Evolutionary conservation across 257 asterid genomes (phyloP), one percentile per base, ranked within the genome.

Genomic region (Knoxia roxburghii): DNA sequence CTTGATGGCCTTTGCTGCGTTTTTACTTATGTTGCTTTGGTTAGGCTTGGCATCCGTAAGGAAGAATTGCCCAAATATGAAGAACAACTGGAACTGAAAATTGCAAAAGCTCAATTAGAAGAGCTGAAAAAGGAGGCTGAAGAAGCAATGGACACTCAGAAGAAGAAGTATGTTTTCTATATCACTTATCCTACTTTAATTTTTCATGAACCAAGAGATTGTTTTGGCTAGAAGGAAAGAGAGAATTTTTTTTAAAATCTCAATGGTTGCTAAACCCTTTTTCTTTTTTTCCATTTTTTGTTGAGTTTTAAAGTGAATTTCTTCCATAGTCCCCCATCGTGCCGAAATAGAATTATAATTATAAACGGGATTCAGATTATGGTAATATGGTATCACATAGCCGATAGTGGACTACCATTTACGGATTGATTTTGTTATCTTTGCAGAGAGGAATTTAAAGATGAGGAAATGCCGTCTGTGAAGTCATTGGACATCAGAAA

Each of bases 81-180:
- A 79, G 94, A 93, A 71, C 77, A 88, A 71, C 72, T 93, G 80
- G 99, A 93, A 73, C 88, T 83, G 1, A 93, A 90, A 72, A 79
- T 93, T 53, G 94, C 99, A 2, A 90, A 88, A 81, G 97, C 95
- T 37, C 97, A 93, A 59, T 78, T 90, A 52, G 95, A 85, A 73
- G 95, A 88, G 75, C 78, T 93, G 82, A 82, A 89, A 81, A 92
- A 92, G 85, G 96, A 89, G 39, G 88, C 84, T 40, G 4, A 78
- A 63, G 97, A 93, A 72, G 99, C 97, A 69, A 93, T 93, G 99
- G 97, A 88, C 35, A 84, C 97, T 68, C 97, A 93, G 78, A 88
- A 85, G 86, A 88, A 90, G 79, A 61, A 90, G 96, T 91, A 85
- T 49, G 26, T 48, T 51, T 39, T 51, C 66, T 43, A 26, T 39